Evolutionary conservation across 2,329 filamentous ascomycete species (phyloP), one percentile per base, ranked within the genome.

Genomic region (Colletotrichum horii): DNA sequence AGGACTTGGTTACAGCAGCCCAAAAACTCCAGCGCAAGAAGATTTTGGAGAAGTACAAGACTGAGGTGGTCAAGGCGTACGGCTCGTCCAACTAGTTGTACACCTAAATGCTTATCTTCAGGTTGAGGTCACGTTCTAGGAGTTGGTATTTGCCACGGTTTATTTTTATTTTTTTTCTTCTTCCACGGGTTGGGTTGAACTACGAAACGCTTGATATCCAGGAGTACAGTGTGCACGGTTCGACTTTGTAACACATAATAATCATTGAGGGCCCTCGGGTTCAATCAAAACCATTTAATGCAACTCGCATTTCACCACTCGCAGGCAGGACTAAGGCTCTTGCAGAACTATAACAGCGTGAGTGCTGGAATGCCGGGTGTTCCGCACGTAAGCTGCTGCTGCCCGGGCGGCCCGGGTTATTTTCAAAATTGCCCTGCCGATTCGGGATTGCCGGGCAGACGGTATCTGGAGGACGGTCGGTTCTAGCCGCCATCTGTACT

Each of bases 21-120:
- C 93, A 94, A 84, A 95, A 95, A 82, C 87, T 95, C 66, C 93
- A 94, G 85, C 90, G 93, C 79, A 93, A 91, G 86, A 91, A 89
- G 80, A 93, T 95, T 75, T 83, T 93, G 66, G 84, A 88, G 55
- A 91, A 89, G 79, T 94, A 90, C 85, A 84, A 91, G 84, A 88
- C 89, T 77, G 89, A 94, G 72, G 90, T 95, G 52, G 87, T 90
- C 78, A 86, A 86, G 79, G 92, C 92, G 2, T 94, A 94, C 78
- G 87, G 87, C 76, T 79, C 82, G 34, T 82, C 82, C 14, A 70
- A 26, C 43, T 79, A 64, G 43, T 9, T 16, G 34, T n/a, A 36
- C 22, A 60, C 7, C 32, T 30, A 24, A 58, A 26, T 70, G 12
- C 38, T 52, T 78, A 16, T 67, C 58, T 34, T 16, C 30, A 36